phyloP scores from a whole-genome alignment of 1,139 yeast species.

The Taphrina sp. region DNA sequence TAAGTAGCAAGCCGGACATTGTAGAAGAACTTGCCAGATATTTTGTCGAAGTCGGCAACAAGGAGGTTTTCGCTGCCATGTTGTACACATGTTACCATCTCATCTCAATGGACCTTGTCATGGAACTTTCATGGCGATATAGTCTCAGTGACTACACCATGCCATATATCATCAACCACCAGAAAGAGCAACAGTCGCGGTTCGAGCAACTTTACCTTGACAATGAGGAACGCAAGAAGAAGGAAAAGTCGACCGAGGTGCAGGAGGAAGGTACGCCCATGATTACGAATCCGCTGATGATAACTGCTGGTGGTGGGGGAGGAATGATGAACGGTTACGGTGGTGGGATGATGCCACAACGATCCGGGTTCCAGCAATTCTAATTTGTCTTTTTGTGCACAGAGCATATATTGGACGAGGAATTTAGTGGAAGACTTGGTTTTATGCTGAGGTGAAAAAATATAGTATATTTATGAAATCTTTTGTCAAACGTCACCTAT shows the following conservation, averaged over 20 bases:
- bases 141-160: slow-evolving; percentile 75
- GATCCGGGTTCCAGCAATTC: slow-evolving; percentile 36
- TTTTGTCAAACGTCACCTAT: no score
- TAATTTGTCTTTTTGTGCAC: no score
- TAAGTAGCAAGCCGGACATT: slow-evolving; percentile 72
- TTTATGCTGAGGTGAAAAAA: no score
- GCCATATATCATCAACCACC: slow-evolving; percentile 83
- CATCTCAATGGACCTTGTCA: slow-evolving; percentile 75
- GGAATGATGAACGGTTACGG: slow-evolving; percentile 19
- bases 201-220: slow-evolving; percentile 67
- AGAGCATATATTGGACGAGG: no score
- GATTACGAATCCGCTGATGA: slow-evolving; percentile 39
- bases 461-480: no score
- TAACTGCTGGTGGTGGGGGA: slow-evolving; percentile 44
- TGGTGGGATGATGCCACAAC: slow-evolving; percentile 32
- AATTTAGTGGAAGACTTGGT: no score
- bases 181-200: slow-evolving; percentile 69
- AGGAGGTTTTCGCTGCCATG: slow-evolving; percentile 90
- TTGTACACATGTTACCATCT: slow-evolving; percentile 81
- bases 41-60: slow-evolving; percentile 95
- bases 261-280: slow-evolving; percentile 50
- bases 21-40: slow-evolving; percentile 86
- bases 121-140: slow-evolving; percentile 89
- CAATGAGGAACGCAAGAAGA: slow-evolving; percentile 65
- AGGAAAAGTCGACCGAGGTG: slow-evolving; percentile 54